phyloP scores from a whole-genome alignment of 176 grass and related monocot genomes.

The Cocos nucifera region DNA sequence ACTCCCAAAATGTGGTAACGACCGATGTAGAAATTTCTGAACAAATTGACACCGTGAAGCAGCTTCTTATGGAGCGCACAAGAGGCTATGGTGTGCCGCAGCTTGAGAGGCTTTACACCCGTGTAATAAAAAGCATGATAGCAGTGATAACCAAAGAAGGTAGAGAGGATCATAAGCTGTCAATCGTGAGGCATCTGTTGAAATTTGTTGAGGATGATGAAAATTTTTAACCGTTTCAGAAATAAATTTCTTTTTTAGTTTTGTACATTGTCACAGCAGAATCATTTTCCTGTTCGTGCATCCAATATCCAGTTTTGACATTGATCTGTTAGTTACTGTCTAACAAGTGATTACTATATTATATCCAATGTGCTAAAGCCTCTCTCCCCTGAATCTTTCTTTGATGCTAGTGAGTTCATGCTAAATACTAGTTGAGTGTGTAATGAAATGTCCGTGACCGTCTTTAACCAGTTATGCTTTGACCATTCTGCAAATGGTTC shows the following conservation, averaged over 20 bases:
- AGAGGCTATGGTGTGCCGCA: constrained; percentile 53
- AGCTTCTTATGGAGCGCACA: constrained; percentile 56
- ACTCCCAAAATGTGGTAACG: constrained; percentile 6
- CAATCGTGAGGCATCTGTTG: constrained; percentile 75
- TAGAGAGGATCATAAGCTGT: constrained; percentile 44
- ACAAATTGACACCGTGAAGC: constrained; percentile 40
- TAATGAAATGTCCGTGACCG: too few relatives aligned
- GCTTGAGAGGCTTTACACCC: constrained; percentile 79
- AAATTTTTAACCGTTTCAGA: constrained; percentile 55
- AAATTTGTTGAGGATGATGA: constrained; percentile 76
- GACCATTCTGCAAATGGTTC: too few relatives aligned
- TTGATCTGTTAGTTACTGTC: too few relatives aligned
- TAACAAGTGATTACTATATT: too few relatives aligned
- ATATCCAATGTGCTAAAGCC: too few relatives aligned
- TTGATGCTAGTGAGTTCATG: too few relatives aligned
- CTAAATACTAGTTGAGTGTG: too few relatives aligned
- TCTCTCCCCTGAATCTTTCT: too few relatives aligned
- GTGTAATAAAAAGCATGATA: constrained; percentile 52
- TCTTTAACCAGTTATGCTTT: too few relatives aligned
- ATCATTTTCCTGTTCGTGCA: too few relatives aligned
- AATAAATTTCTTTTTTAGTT: constrained; percentile 37
- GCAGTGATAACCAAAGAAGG: constrained; percentile 40
- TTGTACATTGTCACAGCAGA: constrained; percentile 4
- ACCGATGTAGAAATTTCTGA: constrained; percentile 26
- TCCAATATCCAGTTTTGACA: too few relatives aligned